phyloP scores from a whole-genome alignment of 2,329 filamentous ascomycete species.

The Fusarium lyarnte region DNA sequence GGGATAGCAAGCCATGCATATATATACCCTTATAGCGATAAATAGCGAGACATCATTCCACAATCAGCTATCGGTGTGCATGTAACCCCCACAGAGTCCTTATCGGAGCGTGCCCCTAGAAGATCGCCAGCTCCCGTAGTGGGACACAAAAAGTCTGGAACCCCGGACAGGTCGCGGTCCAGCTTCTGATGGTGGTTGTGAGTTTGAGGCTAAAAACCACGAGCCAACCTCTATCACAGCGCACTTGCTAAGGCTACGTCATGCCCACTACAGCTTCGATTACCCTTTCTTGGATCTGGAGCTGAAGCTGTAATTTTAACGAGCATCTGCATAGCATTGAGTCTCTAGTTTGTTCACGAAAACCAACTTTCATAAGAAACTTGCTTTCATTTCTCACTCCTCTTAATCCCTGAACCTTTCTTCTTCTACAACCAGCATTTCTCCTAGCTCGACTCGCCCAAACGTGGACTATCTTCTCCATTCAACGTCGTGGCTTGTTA shows the following conservation, averaged over 20 bases:
- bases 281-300: not conserved
- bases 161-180: constrained; percentile 19
- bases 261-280: constrained; percentile 22
- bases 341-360: not conserved
- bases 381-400: not conserved
- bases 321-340: not conserved
- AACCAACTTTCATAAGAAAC: not conserved
- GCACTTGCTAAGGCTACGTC: constrained; percentile 24
- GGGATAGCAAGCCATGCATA: constrained; percentile 6
- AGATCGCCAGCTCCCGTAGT: constrained; percentile 23
- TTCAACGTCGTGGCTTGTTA: constrained; percentile 36
- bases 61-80: constrained; percentile 40
- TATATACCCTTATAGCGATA: constrained; percentile 14
- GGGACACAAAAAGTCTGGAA: constrained; percentile 35
- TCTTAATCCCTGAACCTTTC: constrained; percentile 3
- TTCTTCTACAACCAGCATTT: constrained; percentile 3
- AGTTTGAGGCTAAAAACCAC: constrained; percentile 10
- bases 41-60: constrained; percentile 1
- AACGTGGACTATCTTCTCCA: constrained; percentile 10
- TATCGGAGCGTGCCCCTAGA: constrained; percentile 26
- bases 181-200: constrained; percentile 1
- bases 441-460: constrained; percentile 7
- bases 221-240: constrained; percentile 30
- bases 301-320: constrained; percentile 9
- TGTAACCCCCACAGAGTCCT: constrained; percentile 24